Base-by-base conservation (phyloP, 331 rosid genomes). In the Telfairia occidentalis region DNA sequence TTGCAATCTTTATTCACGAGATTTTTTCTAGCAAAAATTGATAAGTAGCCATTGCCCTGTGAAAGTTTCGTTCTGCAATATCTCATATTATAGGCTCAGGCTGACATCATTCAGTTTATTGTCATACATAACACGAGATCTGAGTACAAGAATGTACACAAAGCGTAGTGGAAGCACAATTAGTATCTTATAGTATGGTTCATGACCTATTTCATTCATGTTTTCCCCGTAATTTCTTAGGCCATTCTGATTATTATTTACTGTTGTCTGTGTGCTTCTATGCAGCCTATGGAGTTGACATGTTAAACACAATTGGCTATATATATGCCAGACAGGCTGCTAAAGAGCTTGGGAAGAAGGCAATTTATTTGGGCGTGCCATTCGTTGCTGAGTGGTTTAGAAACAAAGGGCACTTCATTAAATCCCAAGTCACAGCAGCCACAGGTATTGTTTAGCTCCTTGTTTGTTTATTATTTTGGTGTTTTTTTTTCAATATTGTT, bases 341-440 rank as follows among this genome's bases (percentile, higher is more conserved):
- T 3, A 90, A 91, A 80, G 98, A 94, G 87, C 92, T 94, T n/a
- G 98, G 98, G 67, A 94, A 94, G 89, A 94, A 94, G 81, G 98
- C 98, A 57, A 88, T 94, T 63, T 94, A 84, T 86, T 80, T 94
- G 85, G 98, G 97, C 7, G 96, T 94, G 78, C 98, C 98, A 67
- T 94, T 94, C 82, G 61, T 94, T 80, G 98, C 98, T 16, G 98
- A 94, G 82, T 94, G 98, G 98, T 94, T 90, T 84, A 88, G 98
- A 84, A 91, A 94, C 89, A 94, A 94, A 82, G 98, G 98, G 74
- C 98, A 94, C 84, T 90, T 89, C 76, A 90, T 94, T 78, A 94
- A 91, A 78, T 94, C 98, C 78, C 98, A 94, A 81, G 98, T 94
- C 76, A 91, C 98, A 73, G 98, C 98, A n/a, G 98, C 98, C 67